Conservation (phyloP, 2,329 filamentous ascomycete genomes). For the Ilyonectria mors-panacis region DNA sequence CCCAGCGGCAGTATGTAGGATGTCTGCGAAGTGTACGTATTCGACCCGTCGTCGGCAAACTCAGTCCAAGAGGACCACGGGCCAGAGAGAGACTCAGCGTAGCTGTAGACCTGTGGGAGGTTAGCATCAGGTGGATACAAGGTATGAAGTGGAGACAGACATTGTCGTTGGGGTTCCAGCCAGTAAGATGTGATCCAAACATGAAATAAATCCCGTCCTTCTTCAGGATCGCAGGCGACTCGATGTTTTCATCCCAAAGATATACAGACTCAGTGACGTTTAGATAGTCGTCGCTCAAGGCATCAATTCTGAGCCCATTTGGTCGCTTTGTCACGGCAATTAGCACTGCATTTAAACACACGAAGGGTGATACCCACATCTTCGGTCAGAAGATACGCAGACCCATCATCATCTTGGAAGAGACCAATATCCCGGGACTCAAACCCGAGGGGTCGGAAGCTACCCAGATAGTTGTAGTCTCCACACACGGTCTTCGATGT, state of each 20-base stretch:
- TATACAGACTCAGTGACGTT: constrained; percentile 65
- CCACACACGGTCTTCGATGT: constrained; percentile 73
- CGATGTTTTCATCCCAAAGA: constrained; percentile 68
- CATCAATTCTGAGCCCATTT: constrained; percentile 71
- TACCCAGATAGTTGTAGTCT: constrained; percentile 61
- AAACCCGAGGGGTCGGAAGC: constrained; percentile 53
- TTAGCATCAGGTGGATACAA: neutral
- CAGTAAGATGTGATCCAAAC: constrained; percentile 72
- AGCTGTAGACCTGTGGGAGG: constrained; percentile 63
- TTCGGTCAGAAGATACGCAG: constrained; percentile 73
- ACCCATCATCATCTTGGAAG: constrained; percentile 74
- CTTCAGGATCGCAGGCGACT: constrained; percentile 76
- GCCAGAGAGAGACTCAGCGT: constrained; percentile 68
- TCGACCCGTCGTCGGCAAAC: constrained; percentile 70
- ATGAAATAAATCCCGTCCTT: constrained; percentile 73
- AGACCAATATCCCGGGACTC: constrained; percentile 71
- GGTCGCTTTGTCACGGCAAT: constrained; percentile 57
- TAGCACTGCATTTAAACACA: fast-evolving
- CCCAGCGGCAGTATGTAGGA: constrained; percentile 68
- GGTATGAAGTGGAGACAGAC: constrained; percentile 43
- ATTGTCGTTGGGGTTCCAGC: constrained; percentile 76
- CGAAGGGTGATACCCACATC: constrained; percentile 61
- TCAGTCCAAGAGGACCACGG: constrained; percentile 74
- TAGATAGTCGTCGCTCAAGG: constrained; percentile 70
- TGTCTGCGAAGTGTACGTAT: constrained; percentile 73